Evolutionary conservation across 2,329 filamentous ascomycete species (phyloP).

Genomic region (Alternaria rosae): DNA sequence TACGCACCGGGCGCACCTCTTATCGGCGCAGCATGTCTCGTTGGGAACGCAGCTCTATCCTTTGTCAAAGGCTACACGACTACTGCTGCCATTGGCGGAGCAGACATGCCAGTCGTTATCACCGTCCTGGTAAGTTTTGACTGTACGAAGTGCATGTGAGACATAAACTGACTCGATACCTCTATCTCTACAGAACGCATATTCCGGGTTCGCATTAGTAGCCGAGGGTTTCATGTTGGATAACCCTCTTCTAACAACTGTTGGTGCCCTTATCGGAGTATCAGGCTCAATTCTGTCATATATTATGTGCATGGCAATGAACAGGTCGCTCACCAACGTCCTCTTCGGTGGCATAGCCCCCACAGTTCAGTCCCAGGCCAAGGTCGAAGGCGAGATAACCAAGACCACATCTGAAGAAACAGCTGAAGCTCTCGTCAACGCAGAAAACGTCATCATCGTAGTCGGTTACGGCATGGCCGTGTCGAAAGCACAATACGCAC

Average conservation of each 20-base stretch:
- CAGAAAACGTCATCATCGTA: slow-evolving; percentile 86
- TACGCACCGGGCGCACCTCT: slow-evolving; percentile 80
- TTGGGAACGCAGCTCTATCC: slow-evolving; percentile 77
- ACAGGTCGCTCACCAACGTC: slow-evolving; percentile 86
- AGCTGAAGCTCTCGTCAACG: slow-evolving; percentile 75
- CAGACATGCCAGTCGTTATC: slow-evolving; percentile 92
- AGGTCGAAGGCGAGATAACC: slow-evolving; percentile 81
- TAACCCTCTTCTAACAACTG: slow-evolving; percentile 82
- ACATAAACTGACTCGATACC: too few species aligned
- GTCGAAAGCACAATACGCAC: slow-evolving; percentile 90
- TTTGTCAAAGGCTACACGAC: slow-evolving; percentile 90
- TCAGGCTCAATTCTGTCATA: slow-evolving; percentile 83
- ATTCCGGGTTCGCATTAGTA: slow-evolving; percentile 88
- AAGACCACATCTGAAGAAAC: slow-evolving; percentile 83
- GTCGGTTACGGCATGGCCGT: slow-evolving; percentile 96
- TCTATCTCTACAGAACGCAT: slow-evolving; percentile 78
- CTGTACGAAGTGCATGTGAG: too few species aligned
- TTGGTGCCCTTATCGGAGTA: slow-evolving; percentile 86
- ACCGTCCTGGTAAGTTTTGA: slow-evolving; percentile 67
- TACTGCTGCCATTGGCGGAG: slow-evolving; percentile 87
- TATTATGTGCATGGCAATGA: slow-evolving; percentile 82
- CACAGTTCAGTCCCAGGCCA: slow-evolving; percentile 68
- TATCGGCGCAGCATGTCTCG: slow-evolving; percentile 79
- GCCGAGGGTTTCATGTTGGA: slow-evolving; percentile 93
- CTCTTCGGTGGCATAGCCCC: slow-evolving; percentile 82